A percentile compares a stretch with the other conserved stretches of the same genome.
Conservation (phyloP, 2,329 filamentous ascomycete genomes). For the Paraconiothyrium brasiliense region DNA sequence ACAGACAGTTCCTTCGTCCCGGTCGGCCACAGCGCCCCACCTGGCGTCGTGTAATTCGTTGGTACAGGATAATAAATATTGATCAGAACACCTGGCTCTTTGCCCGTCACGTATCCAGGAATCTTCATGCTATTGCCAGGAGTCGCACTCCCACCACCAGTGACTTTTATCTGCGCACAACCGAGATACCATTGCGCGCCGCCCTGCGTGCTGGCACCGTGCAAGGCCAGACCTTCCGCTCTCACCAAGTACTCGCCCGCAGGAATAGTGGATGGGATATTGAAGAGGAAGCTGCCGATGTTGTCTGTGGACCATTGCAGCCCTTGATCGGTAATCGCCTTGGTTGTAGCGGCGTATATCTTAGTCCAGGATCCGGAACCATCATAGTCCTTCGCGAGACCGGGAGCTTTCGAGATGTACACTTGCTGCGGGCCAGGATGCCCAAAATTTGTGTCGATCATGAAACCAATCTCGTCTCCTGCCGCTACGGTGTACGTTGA, state of each 20-base stretch:
- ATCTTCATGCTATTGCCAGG: conserved; percentile 54
- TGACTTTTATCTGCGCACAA: conserved; percentile 24
- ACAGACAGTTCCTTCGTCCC: too few relatives aligned
- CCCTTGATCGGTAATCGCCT: conserved; percentile 9
- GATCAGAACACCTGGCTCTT: conserved; percentile 45
- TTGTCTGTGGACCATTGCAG: conserved; percentile 30
- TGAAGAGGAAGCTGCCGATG: conserved; percentile 48
- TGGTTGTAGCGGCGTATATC: conserved; percentile 24
- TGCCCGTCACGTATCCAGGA: conserved; percentile 63
- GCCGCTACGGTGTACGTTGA: conserved; percentile 28
- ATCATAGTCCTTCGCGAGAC: conserved; percentile 71
- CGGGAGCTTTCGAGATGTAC: conserved; percentile 56
- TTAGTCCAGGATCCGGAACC: conserved; percentile 57
- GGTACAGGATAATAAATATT: neutral
- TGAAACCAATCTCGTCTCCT: conserved; percentile 56
- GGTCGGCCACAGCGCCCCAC: neutral
- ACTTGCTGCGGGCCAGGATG: conserved; percentile 62
- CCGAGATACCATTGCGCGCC: conserved; percentile 34
- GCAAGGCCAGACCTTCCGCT: conserved; percentile 22
- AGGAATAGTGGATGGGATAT: conserved; percentile 47
- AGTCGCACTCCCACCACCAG: conserved; percentile 46
- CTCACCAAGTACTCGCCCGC: conserved; percentile 36
- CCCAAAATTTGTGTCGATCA: conserved; percentile 43
- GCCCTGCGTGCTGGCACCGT: conserved; percentile 46
- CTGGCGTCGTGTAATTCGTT: neutral